Conservation (phyloP, 495 filamentous ascomycete species). For the Pseudoneurospora amorphoporcata region DNA sequence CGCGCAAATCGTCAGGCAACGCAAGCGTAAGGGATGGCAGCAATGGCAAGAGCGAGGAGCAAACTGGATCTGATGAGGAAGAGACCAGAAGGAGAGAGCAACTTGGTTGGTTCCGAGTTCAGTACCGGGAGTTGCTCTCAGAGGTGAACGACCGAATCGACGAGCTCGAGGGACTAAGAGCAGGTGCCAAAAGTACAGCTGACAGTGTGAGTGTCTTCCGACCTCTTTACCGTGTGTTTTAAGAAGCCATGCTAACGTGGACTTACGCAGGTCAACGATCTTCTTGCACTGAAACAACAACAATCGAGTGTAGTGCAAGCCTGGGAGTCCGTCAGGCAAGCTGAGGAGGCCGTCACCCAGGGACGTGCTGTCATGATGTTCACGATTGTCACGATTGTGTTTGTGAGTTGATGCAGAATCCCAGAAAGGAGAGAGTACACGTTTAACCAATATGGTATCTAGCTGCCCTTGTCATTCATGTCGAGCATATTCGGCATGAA, state of each 20-base stretch:
- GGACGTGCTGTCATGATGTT: constrained; percentile 53
- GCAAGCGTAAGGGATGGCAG: neutral
- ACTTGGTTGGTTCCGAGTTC: constrained; percentile 17
- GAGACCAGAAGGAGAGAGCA: constrained; percentile 9
- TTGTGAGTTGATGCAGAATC: constrained; percentile 18
- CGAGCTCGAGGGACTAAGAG: constrained; percentile 19
- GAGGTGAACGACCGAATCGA: constrained; percentile 12
- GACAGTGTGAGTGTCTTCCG: constrained; percentile 11
- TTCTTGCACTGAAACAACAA: constrained; percentile 53
- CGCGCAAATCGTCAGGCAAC: neutral
- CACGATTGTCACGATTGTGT: constrained; percentile 52
- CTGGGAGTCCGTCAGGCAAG: constrained; percentile 44
- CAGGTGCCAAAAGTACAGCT: constrained; percentile 16
- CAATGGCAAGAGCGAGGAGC: neutral
- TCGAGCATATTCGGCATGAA: constrained; percentile 31
- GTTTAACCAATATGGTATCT: neutral
- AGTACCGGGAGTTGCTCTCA: constrained; percentile 13
- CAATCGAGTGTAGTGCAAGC: constrained; percentile 52
- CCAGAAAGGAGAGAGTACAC: neutral
- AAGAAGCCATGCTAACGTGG: constrained; percentile 4
- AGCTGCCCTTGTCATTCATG: constrained; percentile 28
- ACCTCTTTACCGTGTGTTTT: neutral
- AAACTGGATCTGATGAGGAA: neutral
- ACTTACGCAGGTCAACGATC: constrained; percentile 25
- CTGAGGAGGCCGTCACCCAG: constrained; percentile 47